These are phyloP conservation scores for Prunella vulgaris DNA, from an alignment of 257 asterid genomes.

Conservation along the genomic window DNA sequence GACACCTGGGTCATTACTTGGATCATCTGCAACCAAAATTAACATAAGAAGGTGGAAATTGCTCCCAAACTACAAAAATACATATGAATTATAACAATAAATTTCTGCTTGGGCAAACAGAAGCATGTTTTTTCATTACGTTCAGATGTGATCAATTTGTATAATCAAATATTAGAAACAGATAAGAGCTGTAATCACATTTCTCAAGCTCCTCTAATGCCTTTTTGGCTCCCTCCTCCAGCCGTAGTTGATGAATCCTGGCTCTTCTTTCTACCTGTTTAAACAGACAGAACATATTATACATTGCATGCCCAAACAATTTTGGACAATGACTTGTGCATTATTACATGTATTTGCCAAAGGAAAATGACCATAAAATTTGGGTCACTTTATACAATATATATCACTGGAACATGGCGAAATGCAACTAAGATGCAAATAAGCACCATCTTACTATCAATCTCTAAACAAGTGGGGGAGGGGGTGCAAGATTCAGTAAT, in stretches of 20 bases:
- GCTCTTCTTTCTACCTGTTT: conserved; percentile 75
- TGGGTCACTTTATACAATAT: background rate
- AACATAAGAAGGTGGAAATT: conserved; percentile 6
- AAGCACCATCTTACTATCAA: background rate
- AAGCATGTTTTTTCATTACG: background rate
- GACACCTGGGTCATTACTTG: conserved; percentile 67
- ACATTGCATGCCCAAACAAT: background rate
- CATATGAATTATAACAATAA: background rate
- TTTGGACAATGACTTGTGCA: background rate
- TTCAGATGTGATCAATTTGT: background rate
- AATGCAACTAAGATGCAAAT: background rate
- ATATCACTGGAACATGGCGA: background rate
- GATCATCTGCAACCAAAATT: conserved; percentile 64
- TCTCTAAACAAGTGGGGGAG: background rate
- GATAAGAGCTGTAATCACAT: conserved; percentile 36
- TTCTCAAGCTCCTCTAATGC: conserved; percentile 90
- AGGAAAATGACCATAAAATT: background rate
- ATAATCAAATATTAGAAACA: background rate
- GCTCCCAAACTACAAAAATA: conserved; percentile 8
- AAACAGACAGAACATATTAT: conserved; percentile 4
- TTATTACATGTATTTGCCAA: background rate
- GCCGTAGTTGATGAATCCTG: conserved; percentile 74
- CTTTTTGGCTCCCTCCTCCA: conserved; percentile 90
- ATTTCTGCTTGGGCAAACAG: background rate
- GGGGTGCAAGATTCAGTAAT: background rate